phyloP scores from a whole-genome alignment of 2,329 filamentous ascomycete genomes.

The Alternaria consortialis region DNA sequence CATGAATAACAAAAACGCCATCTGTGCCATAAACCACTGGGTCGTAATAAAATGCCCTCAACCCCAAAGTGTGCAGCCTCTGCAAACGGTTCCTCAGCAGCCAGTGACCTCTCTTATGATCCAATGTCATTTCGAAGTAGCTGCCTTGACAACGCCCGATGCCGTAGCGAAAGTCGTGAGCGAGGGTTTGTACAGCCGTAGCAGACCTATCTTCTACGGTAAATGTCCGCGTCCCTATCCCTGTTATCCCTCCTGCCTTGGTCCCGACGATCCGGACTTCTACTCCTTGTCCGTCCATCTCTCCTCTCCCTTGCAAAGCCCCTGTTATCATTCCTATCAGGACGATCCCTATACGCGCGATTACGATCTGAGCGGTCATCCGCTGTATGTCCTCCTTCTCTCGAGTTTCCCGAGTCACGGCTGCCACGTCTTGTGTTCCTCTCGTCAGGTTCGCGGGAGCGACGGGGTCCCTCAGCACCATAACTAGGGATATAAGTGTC shows the following conservation, averaged over 20 bases:
- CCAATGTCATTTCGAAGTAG: no score
- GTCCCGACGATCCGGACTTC: conserved; percentile 34
- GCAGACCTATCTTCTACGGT: conserved; percentile 30
- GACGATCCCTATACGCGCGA: conserved; percentile 39
- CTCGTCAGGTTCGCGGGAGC: conserved; percentile 49
- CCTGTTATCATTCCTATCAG: conserved; percentile 32
- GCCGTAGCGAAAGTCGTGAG: no score
- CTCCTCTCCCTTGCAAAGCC: conserved; percentile 40
- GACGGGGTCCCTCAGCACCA: conserved; percentile 36
- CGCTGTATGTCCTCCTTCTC: conserved; percentile 39
- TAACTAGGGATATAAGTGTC: conserved; percentile 60
- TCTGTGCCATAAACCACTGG: no score
- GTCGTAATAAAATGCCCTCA: no score
- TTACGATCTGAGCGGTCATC: conserved; percentile 42
- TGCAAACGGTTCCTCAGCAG: no score
- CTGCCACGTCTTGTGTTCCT: conserved; percentile 41
- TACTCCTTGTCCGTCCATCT: conserved; percentile 44
- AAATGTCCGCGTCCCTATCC: conserved; percentile 40
- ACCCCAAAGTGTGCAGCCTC: no score
- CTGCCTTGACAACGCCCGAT: no score
- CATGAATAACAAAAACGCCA: no score
- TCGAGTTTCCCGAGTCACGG: conserved; percentile 46
- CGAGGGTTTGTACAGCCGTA: neutral
- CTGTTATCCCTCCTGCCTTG: conserved; percentile 23
- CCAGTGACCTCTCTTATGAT: no score